Base-by-base conservation (phyloP, 371 early-diverging fungal genomes). In the Coemansia sp. region DNA sequence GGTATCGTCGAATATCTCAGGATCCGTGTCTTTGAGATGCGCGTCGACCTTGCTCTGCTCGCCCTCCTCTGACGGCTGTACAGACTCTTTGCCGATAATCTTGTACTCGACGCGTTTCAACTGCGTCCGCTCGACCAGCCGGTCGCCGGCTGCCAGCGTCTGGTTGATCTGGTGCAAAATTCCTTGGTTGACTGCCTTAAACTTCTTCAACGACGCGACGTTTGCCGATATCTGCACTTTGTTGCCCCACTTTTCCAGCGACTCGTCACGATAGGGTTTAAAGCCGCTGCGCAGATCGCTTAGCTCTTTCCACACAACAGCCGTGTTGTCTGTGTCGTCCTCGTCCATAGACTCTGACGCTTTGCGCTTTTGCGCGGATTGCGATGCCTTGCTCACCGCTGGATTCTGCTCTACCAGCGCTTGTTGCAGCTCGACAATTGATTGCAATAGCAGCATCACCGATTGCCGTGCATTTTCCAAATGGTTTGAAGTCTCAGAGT, bases 171-270 rank as follows among this genome's bases (percentile, higher is more conserved):
- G 98, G 39, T 87, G 82, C 83, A 88, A 75, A 40, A 90, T 84
- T 11, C 86, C 85, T 83, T 94, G 93, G 84, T 97, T 92, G 80
- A 97, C 89, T 2, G 93, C 93, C 75, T 95, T 96, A 86, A 97
- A 94, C 74, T 93, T 93, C 65, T 94, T 96, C 71, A 86, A 86
- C 37, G 88, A 80, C 12, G 88, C 83, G 16, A 86, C 82, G 30
- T 90, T 88, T 6, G 90, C 84, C 3, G 94, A 87, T 1, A 87
- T 83, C 67, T 92, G 91, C 5, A 95, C 91, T 78, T 94, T 94
- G 80, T 86, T 88, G 71, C 89, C 88, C 98, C 98, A 97, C 72
- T 95, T 96, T 50, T 94, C 94, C 53, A 97, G 82, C 2, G 94
- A 93, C 59, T 85, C 83, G 72, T 93, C 86, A 26, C 94, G 91